phyloP scores from a whole-genome alignment of 2,329 filamentous ascomycete species.

The Fusarium sp. region DNA sequence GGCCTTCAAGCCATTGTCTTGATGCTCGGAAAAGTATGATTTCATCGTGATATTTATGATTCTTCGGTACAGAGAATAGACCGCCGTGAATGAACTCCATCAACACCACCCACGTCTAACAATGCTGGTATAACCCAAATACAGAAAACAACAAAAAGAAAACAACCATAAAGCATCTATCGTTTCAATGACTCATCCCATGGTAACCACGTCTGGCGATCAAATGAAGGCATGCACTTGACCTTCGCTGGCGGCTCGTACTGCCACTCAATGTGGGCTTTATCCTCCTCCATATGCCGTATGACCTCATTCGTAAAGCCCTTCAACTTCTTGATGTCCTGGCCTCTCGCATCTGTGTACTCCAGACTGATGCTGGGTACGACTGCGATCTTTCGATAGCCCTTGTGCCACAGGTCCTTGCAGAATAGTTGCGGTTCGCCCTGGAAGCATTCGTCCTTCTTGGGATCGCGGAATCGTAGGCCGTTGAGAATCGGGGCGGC shows the following conservation, averaged over 20 bases:
- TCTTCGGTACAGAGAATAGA: neutral
- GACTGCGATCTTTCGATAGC: constrained; percentile 62
- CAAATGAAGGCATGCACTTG: constrained; percentile 58
- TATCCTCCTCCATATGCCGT: constrained; percentile 39
- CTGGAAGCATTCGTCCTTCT: constrained; percentile 57
- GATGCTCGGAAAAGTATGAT: neutral
- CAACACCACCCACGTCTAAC: constrained; percentile 12
- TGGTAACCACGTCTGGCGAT: constrained; percentile 52
- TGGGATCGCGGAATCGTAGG: constrained; percentile 55
- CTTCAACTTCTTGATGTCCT: constrained; percentile 59
- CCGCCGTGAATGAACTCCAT: constrained; percentile 10
- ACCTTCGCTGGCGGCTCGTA: constrained; percentile 55
- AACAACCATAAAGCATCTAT: neutral
- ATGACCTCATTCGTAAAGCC: constrained; percentile 56
- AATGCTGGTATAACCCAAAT: constrained; percentile 3
- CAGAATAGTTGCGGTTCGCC: constrained; percentile 65
- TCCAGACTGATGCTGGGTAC: constrained; percentile 65
- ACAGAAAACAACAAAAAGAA: neutral
- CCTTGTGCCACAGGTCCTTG: constrained; percentile 64
- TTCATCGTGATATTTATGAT: neutral
- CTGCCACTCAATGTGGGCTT: constrained; percentile 54
- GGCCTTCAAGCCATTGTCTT: neutral
- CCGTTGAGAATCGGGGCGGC: constrained; percentile 58
- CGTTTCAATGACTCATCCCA: constrained; percentile 46
- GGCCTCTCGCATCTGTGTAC: constrained; percentile 57